Evolutionary conservation across 2,329 filamentous ascomycete species (phyloP).

Genomic region (Ceratocystis albifundus): DNA sequence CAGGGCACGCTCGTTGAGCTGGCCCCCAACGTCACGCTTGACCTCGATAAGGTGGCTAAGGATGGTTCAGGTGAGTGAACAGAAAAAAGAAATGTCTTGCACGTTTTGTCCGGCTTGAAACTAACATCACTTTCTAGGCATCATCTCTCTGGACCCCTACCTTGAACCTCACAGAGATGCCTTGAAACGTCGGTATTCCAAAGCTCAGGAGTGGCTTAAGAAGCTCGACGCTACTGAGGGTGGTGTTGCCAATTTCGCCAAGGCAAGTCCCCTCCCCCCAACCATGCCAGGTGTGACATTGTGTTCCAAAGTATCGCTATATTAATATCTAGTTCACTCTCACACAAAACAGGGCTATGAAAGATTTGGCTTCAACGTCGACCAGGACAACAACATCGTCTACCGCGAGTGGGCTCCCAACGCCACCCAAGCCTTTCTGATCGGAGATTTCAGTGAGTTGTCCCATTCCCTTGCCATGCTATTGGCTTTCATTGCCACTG

Average conservation of each 20-base stretch:
- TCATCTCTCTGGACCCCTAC: constrained; percentile 79
- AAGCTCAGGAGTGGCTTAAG: constrained; percentile 77
- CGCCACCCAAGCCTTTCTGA: constrained; percentile 69
- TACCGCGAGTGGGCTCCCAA: constrained; percentile 97
- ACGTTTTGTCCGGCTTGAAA: neutral
- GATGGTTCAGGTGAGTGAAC: constrained; percentile 57
- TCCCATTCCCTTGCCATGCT: neutral
- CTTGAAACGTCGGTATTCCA: constrained; percentile 63
- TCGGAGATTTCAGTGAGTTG: constrained; percentile 81
- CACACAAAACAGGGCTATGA: constrained; percentile 57
- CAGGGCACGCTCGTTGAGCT: constrained; percentile 20
- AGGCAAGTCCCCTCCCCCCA: constrained; percentile 36
- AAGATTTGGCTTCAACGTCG: constrained; percentile 73
- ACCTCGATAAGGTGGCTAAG: constrained; percentile 36
- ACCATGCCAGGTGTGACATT: neutral
- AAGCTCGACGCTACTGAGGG: constrained; percentile 74
- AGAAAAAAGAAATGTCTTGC: neutral
- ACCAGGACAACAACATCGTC: constrained; percentile 68
- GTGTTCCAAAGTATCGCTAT: neutral
- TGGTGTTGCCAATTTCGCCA: constrained; percentile 82
- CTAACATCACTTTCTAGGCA: constrained; percentile 44
- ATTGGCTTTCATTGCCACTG: neutral
- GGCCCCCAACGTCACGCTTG: constrained; percentile 22
- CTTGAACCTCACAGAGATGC: constrained; percentile 72
- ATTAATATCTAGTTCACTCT: neutral